Evolutionary conservation across 192 early-diverging fungal species (phyloP), one percentile per base, ranked within the genome.

Genomic region (Linnemannia schmuckeri): DNA sequence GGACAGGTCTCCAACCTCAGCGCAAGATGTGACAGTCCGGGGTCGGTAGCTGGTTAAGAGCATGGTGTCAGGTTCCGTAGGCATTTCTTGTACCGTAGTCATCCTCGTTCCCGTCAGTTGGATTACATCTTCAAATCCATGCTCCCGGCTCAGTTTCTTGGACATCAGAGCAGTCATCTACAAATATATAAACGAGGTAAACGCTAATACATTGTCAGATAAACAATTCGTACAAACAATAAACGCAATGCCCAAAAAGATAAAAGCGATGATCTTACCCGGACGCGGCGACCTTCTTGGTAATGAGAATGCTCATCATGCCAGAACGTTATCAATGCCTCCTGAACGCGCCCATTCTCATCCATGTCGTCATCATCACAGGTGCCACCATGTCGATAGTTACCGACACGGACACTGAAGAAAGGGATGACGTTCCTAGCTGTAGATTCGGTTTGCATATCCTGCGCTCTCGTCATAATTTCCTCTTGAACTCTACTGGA

Each of bases 261-360:
- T 24, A 3, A 9, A 70, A 49, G 10, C 6, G 6, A 35, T 44
- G 44, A 46, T 15, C 72, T 47, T 78, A 87, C 85, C 63, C 76
- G 74, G 22, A 81, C 49, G 24, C 85, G 75, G 10, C 72, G 68
- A 0, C 85, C 85, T 66, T 87, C 85, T 38, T 78, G 75, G 22
- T 81, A 78, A 30, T 70, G 37, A 4, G 52, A n/a, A 38, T 80
- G 70, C 6, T 77, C 83, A 0, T 52, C 74, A 54, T 80, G 79
- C 83, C 83, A 86, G 46, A 86, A 86, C 12, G 83, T 86, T 17
- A 86, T 75, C 55, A 86, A 10, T 0, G 83, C 83, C 42, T 86
- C 83, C 30, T 78, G 77, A 35, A 41, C 30, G 0, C 54, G 46
- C 4, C 49, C 52, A 24, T n/a, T 57, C 38, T 79, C 74, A 12